Base-by-base conservation (phyloP, 2,329 filamentous ascomycete genomes). In the Fusarium tupiense region DNA sequence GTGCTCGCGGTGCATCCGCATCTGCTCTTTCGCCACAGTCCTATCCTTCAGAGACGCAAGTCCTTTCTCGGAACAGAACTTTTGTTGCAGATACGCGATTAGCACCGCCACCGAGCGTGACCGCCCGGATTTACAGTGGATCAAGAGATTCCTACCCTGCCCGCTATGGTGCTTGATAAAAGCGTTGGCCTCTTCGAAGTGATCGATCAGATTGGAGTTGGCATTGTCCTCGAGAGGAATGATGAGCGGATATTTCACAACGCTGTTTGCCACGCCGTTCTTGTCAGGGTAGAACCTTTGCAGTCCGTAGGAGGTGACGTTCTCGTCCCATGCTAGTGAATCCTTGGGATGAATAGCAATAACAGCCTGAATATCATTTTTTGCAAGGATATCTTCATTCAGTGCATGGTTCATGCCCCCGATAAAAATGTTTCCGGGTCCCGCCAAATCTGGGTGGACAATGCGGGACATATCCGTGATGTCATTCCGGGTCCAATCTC, bases 371-470 rank as follows among this genome's bases (percentile, higher is more conserved):
- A 61, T 53, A 17, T 33, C 22, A 11, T 53, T 61, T 17, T 33
- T 33, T 10, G 31, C 26, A 2, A 61, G 58, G 3, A 2, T 33
- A 5, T 16, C 38, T 37, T 61, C 58, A 5, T 61, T 61, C 2
- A 61, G 58, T 4, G 58, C 58, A 53, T 61, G 58, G 35, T 61
- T 61, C 58, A 61, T 61, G 26, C 58, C 58, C 8, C 58, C 58
- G 5, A 61, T 61, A 0, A 53, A 61, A 33, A 61, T 53, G 44
- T 26, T 41, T 1, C 44, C 58, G 2, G 44, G n/a, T 2, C 44
- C 58, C 2, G 17, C 11, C 1, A 61, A 22, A 8, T 61, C 58
- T 13, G 22, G 22, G 26, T 61, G 58, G 12, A 26, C 44, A 26
- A 61, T 61, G 13, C 44, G 35, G 13, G 58, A 26, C 44, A 61